Evolutionary conservation across 1,284 basidiomycete species (phyloP).

Genomic region (Boletus coffeatus): DNA sequence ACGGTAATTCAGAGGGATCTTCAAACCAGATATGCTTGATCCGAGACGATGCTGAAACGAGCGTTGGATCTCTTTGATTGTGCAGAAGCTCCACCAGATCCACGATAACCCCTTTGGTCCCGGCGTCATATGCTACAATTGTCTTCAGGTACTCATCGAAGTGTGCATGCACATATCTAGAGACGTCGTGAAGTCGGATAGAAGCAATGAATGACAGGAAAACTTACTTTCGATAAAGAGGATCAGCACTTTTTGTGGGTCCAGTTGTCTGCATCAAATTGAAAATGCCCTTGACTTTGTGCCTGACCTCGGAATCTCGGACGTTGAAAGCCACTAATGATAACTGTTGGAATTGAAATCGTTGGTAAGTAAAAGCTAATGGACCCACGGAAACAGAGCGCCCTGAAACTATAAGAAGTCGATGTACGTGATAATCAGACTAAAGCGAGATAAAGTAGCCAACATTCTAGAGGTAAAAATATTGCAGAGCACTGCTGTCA

Average conservation of each 20-base stretch:
- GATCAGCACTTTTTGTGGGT: not conserved
- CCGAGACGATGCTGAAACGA: constrained; percentile 1
- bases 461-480: constrained; percentile 27
- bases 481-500: constrained; percentile 20
- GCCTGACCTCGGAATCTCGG: not conserved
- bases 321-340: constrained; percentile 21
- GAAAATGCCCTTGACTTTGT: constrained; percentile 15
- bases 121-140: constrained; percentile 13
- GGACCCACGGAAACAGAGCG: constrained; percentile 24
- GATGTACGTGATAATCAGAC: not conserved
- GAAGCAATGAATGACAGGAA: accelerated
- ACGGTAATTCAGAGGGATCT: constrained; percentile 18
- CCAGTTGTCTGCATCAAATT: constrained; percentile 3
- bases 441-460: not conserved
- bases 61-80: constrained; percentile 1
- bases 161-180: constrained; percentile 15
- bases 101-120: constrained; percentile 6
- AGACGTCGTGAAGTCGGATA: not conserved
- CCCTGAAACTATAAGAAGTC: constrained; percentile 19
- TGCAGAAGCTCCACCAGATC: constrained; percentile 24
- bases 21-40: constrained; percentile 16
- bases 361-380: not conserved
- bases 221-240: constrained; percentile 16
- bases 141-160: constrained; percentile 13
- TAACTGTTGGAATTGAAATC: not conserved